These are phyloP conservation scores for Zymoseptoria pseudotritici DNA, from an alignment of 2,329 filamentous ascomycete species.

Conservation along the genomic window DNA sequence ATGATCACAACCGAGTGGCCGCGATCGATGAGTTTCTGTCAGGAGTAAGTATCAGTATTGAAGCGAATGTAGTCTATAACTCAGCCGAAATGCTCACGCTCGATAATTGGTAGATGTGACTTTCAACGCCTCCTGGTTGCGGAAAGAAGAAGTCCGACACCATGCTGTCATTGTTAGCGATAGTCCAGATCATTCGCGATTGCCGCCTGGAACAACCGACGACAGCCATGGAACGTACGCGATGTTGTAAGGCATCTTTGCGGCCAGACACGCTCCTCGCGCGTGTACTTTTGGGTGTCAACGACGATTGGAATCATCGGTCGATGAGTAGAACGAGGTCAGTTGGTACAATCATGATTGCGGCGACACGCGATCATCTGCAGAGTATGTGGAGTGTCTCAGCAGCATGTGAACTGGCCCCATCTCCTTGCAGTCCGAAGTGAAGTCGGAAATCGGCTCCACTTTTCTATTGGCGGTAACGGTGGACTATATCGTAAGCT, in stretches of 20 bases:
- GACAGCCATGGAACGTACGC: constrained; percentile 42
- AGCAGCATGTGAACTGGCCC: not conserved
- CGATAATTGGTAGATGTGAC: constrained; percentile 95
- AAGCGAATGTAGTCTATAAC: constrained; percentile 8
- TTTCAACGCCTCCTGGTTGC: constrained; percentile 89
- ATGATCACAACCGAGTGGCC: constrained; percentile 98
- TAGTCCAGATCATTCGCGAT: not conserved
- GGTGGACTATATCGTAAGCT: not conserved
- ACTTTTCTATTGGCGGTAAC: not conserved
- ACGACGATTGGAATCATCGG: not conserved
- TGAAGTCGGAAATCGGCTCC: not conserved
- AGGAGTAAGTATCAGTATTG: constrained; percentile 7
- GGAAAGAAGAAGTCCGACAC: constrained; percentile 99
- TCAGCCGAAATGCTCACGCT: constrained; percentile 42
- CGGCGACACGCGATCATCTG: not conserved
- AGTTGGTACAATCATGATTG: not conserved
- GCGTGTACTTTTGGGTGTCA: not conserved
- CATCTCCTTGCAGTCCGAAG: not conserved
- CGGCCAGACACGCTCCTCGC: not conserved
- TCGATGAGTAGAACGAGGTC: not conserved
- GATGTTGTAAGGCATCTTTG: constrained; percentile 60
- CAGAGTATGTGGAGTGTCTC: not conserved
- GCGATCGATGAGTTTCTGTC: constrained; percentile 82
- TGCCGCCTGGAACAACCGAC: not conserved
- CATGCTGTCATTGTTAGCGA: constrained; percentile 54